Evolutionary conservation across 2,329 filamentous ascomycete species (phyloP).

Genomic region (Zymoseptoria passerinii): DNA sequence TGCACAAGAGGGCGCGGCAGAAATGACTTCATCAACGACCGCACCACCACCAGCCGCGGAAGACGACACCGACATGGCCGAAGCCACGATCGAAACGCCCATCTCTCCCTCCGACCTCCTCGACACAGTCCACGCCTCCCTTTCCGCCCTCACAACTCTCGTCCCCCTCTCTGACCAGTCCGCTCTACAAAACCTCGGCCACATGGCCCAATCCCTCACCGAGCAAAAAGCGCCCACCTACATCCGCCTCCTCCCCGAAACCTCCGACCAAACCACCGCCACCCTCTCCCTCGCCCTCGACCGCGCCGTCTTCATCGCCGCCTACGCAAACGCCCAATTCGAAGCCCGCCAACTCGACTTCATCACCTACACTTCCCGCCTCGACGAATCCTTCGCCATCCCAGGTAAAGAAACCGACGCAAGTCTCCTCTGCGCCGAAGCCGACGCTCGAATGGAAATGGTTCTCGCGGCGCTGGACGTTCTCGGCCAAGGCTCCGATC

Average conservation of each 20-base stretch:
- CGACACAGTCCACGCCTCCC: slow-evolving; percentile 58
- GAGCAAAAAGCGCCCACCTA: slow-evolving; percentile 48
- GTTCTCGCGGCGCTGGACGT: slow-evolving; percentile 24
- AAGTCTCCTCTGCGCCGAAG: slow-evolving; percentile 41
- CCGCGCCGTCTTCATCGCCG: slow-evolving; percentile 48
- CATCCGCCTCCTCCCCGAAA: slow-evolving; percentile 31
- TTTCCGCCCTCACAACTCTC: slow-evolving; percentile 40
- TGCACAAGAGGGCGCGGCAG: slow-evolving; percentile 7
- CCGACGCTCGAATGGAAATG: slow-evolving; percentile 23
- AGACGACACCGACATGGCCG: slow-evolving; percentile 45
- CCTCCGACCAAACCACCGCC: slow-evolving; percentile 21
- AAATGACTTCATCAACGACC: neutral
- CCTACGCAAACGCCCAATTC: slow-evolving; percentile 51
- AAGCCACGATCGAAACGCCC: slow-evolving; percentile 59
- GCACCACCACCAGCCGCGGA: slow-evolving; percentile 4
- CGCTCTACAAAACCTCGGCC: slow-evolving; percentile 44
- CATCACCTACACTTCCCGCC: slow-evolving; percentile 43
- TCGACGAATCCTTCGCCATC: slow-evolving; percentile 27
- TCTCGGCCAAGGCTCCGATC: slow-evolving; percentile 10
- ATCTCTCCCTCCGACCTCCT: slow-evolving; percentile 56
- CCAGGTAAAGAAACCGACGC: slow-evolving; percentile 44
- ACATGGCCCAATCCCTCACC: slow-evolving; percentile 50
- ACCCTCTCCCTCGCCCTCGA: slow-evolving; percentile 42
- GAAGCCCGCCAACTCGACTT: slow-evolving; percentile 43
- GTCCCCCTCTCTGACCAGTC: slow-evolving; percentile 44